Percentiles rank a stretch among this genome's conserved stretches.
phyloP scores from a whole-genome alignment of 768 basidiomycete genomes.

The Fistulinella prunicolor region DNA sequence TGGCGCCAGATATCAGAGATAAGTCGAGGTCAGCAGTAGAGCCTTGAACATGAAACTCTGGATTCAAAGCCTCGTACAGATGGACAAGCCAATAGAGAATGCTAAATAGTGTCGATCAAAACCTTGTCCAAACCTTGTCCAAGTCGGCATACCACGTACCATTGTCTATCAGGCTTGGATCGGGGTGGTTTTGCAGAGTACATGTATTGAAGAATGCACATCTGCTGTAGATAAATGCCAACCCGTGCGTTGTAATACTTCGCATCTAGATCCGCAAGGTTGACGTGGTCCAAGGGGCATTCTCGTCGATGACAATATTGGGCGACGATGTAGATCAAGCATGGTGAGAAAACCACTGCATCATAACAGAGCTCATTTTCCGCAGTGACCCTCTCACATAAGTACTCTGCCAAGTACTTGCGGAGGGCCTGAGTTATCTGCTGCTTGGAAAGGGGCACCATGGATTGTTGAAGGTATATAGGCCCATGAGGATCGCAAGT shows the following conservation, averaged over 20 bases:
- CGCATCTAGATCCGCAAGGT: constrained; percentile 18
- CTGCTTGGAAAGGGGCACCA: constrained; percentile 21
- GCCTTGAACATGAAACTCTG: constrained; percentile 47
- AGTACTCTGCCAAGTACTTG: constrained; percentile 20
- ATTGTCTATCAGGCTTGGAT: background rate
- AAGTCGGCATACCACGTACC: constrained; percentile 2
- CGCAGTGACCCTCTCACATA: constrained; percentile 27
- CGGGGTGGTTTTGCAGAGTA: constrained; percentile 10
- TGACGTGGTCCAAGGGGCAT: constrained; percentile 39
- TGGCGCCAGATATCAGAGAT: constrained; percentile 38
- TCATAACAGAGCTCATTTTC: constrained; percentile 33
- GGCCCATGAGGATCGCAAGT: background rate
- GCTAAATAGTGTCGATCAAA: background rate
- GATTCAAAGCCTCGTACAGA: constrained; percentile 50
- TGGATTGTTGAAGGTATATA: background rate
- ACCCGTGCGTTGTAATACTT: constrained; percentile 40
- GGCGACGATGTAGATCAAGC: constrained; percentile 34
- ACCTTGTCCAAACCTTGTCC: no score
- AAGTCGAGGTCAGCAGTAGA: constrained; percentile 35
- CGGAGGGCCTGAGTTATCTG: constrained; percentile 24
- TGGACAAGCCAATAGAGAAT: constrained; percentile 39
- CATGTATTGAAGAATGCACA: constrained; percentile 41
- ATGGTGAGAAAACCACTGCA: constrained; percentile 37
- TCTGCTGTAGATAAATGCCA: constrained; percentile 47
- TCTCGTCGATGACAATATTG: constrained; percentile 28